Evolutionary conservation across 768 basidiomycete species (phyloP), one percentile per base, ranked within the genome.

Genomic region (Pleurotus salmoneostramineus): DNA sequence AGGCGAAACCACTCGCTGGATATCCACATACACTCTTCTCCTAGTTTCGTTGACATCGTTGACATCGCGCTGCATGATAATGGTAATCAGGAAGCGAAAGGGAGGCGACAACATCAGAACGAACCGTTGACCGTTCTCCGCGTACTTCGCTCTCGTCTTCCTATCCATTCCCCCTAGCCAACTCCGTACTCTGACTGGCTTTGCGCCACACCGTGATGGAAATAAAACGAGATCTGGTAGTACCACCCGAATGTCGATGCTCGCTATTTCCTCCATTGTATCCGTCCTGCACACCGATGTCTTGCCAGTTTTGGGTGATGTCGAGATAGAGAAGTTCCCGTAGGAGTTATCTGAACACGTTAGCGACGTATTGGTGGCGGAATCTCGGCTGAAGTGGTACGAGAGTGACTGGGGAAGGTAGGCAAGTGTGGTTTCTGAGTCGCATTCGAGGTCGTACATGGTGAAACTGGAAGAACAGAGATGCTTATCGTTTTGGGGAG

Each of bases 381-480:
- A 55, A 55, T 55, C 52, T 55, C 52, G 52, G 52, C 52, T 55
- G 52, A 55, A 55, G 15, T 42, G 15, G 40, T 42, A 55, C 10
- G 52, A 55, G 15, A 55, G 52, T n/a, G 36, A 27, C 31, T 55
- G 52, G 40, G 52, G 52, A 15, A 55, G 40, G 27, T 55, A 55
- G 6, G 52, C 52, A 21, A 55, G 52, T 27, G 52, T 55, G 31
- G 52, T 40, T 31, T 55, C 52, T 31, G 52, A 55, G 21, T 55
- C 52, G 52, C 27, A n/a, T 27, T 55, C 34, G 8, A 21, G 21
- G 40, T 37, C 21, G 52, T 55, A 55, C 52, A 55, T 55, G 52
- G 40, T 44, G 17, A 43, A 40, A n/a, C 21, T 8, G 52, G 52
- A 27, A 40, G 27, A n/a, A 42, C 11, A n/a, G 50, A n/a, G 31